Conservation (phyloP, 2,329 filamentous ascomycete species). For the Fusarium pseudocircinatum region DNA sequence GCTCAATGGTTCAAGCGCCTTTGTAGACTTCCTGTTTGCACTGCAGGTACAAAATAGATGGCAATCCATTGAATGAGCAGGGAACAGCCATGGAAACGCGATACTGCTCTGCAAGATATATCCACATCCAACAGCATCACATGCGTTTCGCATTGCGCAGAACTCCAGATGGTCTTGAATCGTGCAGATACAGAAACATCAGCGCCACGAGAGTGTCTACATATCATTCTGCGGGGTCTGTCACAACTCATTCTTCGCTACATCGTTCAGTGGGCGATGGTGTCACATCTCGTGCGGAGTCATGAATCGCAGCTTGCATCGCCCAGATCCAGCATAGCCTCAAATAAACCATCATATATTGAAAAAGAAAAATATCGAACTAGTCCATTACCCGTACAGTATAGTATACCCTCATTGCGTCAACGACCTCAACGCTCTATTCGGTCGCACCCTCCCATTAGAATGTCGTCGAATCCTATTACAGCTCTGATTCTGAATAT, state of each 20-base stretch:
- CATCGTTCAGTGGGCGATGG: background rate
- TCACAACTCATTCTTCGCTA: background rate
- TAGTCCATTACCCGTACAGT: background rate
- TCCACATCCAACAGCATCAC: background rate
- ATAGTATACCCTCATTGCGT: background rate
- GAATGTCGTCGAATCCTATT: background rate
- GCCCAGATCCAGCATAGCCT: background rate
- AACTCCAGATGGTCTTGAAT: background rate
- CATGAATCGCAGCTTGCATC: background rate
- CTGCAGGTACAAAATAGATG: background rate
- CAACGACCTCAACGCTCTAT: background rate
- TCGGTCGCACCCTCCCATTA: background rate
- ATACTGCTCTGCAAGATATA: background rate
- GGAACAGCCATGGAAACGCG: accelerated
- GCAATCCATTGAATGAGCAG: background rate
- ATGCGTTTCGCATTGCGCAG: background rate
- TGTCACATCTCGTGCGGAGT: background rate
- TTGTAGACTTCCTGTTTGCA: accelerated
- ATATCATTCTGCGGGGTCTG: background rate
- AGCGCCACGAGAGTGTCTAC: background rate
- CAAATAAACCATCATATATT: background rate
- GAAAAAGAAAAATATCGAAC: background rate
- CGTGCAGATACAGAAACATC: background rate
- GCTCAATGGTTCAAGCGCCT: accelerated
- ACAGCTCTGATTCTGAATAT: background rate